phyloP scores from a whole-genome alignment of 306 rosid species.

The Ochetophila trinervis region DNA sequence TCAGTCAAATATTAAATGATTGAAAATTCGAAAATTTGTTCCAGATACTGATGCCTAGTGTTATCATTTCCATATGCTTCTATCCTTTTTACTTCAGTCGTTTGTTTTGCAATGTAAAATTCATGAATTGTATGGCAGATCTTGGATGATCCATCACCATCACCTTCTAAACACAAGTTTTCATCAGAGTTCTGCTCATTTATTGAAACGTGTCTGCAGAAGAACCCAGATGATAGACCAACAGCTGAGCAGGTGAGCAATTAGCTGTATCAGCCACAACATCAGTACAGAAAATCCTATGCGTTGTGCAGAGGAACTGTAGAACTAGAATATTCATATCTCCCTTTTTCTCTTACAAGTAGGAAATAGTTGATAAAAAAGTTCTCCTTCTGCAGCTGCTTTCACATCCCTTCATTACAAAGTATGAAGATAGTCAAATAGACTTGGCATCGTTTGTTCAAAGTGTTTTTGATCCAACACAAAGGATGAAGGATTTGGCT shows the following conservation, averaged over 20 bases:
- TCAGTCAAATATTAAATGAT: too few relatives aligned
- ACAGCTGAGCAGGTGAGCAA: conserved; percentile 84
- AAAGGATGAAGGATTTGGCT: conserved; percentile 92
- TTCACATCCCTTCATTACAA: conserved; percentile 74
- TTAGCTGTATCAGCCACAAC: background rate
- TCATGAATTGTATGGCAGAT: conserved; percentile 49
- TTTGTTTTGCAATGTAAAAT: conserved; percentile 23
- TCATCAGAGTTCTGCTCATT: conserved; percentile 91
- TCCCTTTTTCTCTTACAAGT: background rate
- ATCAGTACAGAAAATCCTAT: conserved; percentile 9
- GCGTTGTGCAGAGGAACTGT: background rate
- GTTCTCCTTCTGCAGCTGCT: conserved; percentile 60
- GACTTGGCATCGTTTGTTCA: conserved; percentile 80
- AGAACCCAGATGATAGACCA: conserved; percentile 84
- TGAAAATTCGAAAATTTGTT: too few relatives aligned
- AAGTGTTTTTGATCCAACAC: conserved; percentile 86
- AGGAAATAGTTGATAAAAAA: background rate
- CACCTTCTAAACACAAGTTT: conserved; percentile 71
- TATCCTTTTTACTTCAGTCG: background rate
- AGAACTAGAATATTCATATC: conserved; percentile 6
- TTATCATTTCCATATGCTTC: conserved; percentile 11
- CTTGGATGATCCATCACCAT: conserved; percentile 94
- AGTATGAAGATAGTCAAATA: conserved; percentile 47
- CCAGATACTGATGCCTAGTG: background rate
- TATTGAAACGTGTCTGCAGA: conserved; percentile 83